Evolutionary conservation across 1,139 yeast species (phyloP), one percentile per base, ranked within the genome.

Genomic region (Hyphopichia pseudoburtonii): DNA sequence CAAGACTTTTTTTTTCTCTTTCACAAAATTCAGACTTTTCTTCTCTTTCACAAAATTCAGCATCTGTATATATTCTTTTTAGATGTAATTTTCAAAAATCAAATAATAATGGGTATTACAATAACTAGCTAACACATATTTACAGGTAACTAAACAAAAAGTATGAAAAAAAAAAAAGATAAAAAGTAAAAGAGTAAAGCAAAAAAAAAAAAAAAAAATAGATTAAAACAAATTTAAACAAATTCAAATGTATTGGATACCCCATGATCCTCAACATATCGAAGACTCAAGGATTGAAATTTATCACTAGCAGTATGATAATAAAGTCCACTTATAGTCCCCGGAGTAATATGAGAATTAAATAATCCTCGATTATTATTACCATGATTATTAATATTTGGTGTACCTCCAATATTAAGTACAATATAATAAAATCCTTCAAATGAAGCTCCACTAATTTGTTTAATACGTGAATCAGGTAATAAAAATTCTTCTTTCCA

Each of bases 391-490:
- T 17, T 17, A 26, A 9, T 22, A 39, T 41, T 42, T 25, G 48
- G 45, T 7, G 35, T 33, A 8, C 79, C 78, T 5, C 78, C 68
- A 50, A 87, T 89, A 57, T 86, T 86, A 52, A 88, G 80, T 30
- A 88, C 88, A 28, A 88, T 79, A 57, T 89, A 90, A 61, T 90
- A 90, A 56, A 88, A 89, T 0, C 97, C 97, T 34, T 89, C 96
- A 57, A 84, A 90, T 5, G 95, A 84, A 0, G 96, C 97, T 15
- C 94, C 95, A 30, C 75, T 73, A 23, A 84, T 77, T 41, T 70
- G 76, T 46, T 75, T 78, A n/a, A 82, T 67, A 36, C 78, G 64
- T 16, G 89, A 80, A 60, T 89, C 95, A 0, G 96, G 95, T 10
- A 86, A 80, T 44, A 89, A 64, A 52, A 87, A 88, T 52, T 81